Percentiles rank a stretch among this genome's conserved stretches.
Evolutionary conservation across 345 rosid species (phyloP).

Genomic region (Eucalyptus regnans): DNA sequence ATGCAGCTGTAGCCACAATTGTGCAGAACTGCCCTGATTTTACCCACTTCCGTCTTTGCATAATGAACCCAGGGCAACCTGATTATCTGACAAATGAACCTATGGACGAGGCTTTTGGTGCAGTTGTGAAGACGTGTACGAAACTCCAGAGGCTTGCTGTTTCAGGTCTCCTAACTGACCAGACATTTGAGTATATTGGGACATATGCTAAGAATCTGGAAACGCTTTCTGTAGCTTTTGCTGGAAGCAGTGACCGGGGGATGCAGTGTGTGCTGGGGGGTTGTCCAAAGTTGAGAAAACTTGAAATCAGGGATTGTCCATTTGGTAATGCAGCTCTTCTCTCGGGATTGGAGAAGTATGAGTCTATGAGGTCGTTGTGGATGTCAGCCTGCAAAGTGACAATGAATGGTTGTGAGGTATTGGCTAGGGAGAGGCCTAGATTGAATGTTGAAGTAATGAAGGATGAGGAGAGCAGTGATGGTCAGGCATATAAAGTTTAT

Average conservation of each 20-base stretch:
- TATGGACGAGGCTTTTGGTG: conserved; percentile 71
- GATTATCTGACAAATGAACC: conserved; percentile 49
- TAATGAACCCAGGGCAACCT: conserved; percentile 57
- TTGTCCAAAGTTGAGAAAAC: conserved; percentile 53
- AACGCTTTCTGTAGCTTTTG: conserved; percentile 68
- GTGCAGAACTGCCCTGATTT: conserved; percentile 60
- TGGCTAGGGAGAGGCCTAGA: conserved; percentile 60
- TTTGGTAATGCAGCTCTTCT: conserved; percentile 57
- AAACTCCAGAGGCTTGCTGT: conserved; percentile 58
- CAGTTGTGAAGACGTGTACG: conserved; percentile 56
- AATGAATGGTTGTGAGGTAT: conserved; percentile 35
- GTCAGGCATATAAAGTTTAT: conserved; percentile 44
- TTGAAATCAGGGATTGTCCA: conserved; percentile 71
- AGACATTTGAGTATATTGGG: conserved; percentile 54
- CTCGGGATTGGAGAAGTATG: conserved; percentile 57
- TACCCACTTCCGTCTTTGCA: conserved; percentile 70
- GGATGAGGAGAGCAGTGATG: conserved; percentile 45
- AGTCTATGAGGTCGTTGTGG: conserved; percentile 76
- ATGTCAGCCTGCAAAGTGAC: conserved; percentile 69
- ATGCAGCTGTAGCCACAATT: conserved; percentile 54
- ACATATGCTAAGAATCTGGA: conserved; percentile 58
- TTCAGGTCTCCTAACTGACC: conserved; percentile 54
- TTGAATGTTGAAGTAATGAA: conserved; percentile 68
- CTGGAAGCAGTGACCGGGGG: conserved; percentile 59
- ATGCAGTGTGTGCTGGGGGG: conserved; percentile 56